Percentiles rank a stretch among this genome's conserved stretches.
phyloP scores from a whole-genome alignment of 305 asterid genomes.

The Caryopteris hybrid region DNA sequence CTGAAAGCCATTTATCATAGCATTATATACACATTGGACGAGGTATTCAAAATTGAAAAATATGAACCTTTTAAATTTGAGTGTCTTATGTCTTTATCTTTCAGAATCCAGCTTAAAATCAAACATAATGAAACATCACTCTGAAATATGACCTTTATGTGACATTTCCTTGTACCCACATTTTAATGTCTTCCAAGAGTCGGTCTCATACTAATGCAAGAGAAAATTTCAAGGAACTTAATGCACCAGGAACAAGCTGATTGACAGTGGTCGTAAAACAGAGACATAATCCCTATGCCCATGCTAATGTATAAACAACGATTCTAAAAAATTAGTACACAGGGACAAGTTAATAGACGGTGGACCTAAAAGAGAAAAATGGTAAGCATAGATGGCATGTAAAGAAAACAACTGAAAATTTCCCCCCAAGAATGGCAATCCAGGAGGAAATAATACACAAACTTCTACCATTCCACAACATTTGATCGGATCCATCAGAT shows the following conservation, averaged over 20 bases:
- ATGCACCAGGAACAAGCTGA: too few species aligned
- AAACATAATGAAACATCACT: not conserved
- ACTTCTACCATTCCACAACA: conserved; percentile 1
- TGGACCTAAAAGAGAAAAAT: not conserved
- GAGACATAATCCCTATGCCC: too few species aligned
- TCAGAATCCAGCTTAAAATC: conserved; percentile 4
- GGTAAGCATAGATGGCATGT: not conserved
- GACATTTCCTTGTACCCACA: not conserved
- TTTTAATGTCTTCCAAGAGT: not conserved
- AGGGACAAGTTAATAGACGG: not conserved
- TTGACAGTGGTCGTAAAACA: not conserved
- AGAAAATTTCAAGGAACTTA: too few species aligned
- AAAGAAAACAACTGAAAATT: not conserved
- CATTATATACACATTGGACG: conserved; percentile 11
- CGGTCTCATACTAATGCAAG: too few species aligned
- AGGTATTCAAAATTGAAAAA: not conserved
- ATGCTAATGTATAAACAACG: not conserved
- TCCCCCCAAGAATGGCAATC: not conserved
- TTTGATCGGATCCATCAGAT: not conserved
- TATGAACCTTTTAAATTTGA: not conserved
- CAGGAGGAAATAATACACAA: not conserved
- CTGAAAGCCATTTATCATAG: conserved; percentile 33
- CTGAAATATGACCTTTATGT: not conserved
- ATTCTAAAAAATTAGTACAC: not conserved
- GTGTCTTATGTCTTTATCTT: not conserved